Conservation (phyloP, 2,329 filamentous ascomycete species). For the Leptographium radiaticola region DNA sequence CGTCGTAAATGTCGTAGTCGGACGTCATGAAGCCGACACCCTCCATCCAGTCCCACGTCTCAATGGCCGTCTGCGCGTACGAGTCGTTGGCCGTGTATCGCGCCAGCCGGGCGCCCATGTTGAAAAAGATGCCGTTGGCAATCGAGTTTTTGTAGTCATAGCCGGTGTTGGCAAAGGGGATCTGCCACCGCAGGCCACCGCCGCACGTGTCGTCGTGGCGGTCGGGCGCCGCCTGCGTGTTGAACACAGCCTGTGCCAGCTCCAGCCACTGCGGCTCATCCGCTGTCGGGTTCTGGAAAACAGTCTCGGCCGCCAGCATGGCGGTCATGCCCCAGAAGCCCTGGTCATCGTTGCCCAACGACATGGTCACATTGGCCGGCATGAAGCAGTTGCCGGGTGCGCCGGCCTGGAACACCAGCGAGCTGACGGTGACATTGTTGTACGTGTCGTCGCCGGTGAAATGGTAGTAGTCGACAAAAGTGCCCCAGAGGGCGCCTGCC, state of each 20-base stretch:
- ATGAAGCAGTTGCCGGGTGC: slow-evolving; percentile 58
- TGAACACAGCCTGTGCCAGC: slow-evolving; percentile 68
- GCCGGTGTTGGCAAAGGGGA: slow-evolving; percentile 69
- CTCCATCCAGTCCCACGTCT: slow-evolving; percentile 56
- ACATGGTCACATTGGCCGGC: slow-evolving; percentile 52
- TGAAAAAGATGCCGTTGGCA: slow-evolving; percentile 38
- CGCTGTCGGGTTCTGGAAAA: slow-evolving; percentile 46
- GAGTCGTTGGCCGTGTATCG: slow-evolving; percentile 64
- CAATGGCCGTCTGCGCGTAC: slow-evolving; percentile 67
- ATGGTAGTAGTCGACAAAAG: slow-evolving; percentile 70
- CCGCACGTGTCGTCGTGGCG: slow-evolving; percentile 60
- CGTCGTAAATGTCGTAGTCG: slow-evolving; percentile 47
- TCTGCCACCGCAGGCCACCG: slow-evolving; percentile 74
- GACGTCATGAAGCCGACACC: slow-evolving; percentile 43
- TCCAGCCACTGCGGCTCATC: slow-evolving; percentile 54
- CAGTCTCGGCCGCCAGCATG: slow-evolving; percentile 57
- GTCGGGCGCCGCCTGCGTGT: slow-evolving; percentile 47
- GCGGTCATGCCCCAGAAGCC: slow-evolving; percentile 61
- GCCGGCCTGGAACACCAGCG: slow-evolving; percentile 62
- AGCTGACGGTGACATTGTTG: slow-evolving; percentile 53
- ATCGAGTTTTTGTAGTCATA: slow-evolving; percentile 56
- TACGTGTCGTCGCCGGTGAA: slow-evolving; percentile 42
- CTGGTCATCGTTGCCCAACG: slow-evolving; percentile 64
- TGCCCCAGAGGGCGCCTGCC: slow-evolving; percentile 59
- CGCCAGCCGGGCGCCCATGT: slow-evolving; percentile 44